phyloP scores from a whole-genome alignment of 2,329 filamentous ascomycete species.

The Sphaceloma murrayae region DNA sequence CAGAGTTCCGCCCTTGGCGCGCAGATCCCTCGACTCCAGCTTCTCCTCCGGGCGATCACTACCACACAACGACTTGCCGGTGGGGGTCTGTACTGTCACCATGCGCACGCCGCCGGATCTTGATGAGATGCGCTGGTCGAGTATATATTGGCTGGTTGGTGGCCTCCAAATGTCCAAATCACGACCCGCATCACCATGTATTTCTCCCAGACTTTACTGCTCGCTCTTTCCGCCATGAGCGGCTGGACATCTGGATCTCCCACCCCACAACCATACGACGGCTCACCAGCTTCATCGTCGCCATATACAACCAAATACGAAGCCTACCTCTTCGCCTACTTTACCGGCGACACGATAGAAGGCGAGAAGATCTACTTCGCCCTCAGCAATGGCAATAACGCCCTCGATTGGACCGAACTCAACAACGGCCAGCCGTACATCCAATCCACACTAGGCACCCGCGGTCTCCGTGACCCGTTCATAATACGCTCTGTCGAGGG shows the following conservation, averaged over 20 bases:
- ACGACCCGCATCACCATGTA: no score
- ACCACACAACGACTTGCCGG: no score
- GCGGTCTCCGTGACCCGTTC: conserved; percentile 45
- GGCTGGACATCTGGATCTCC: neutral
- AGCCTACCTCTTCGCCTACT: conserved; percentile 46
- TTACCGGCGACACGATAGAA: conserved; percentile 36
- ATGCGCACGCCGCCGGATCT: no score
- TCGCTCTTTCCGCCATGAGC: neutral
- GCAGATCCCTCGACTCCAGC: no score
- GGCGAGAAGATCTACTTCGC: conserved; percentile 48
- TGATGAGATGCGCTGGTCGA: no score
- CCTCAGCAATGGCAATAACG: conserved; percentile 45
- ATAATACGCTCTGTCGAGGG: conserved; percentile 44
- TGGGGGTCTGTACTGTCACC: no score
- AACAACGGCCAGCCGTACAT: conserved; percentile 41
- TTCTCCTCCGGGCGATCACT: no score
- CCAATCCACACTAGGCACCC: conserved; percentile 39
- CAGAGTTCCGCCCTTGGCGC: no score
- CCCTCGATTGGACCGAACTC: conserved; percentile 42
- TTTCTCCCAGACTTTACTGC: conserved; percentile 1
- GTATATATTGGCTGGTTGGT: no score
- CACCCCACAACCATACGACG: neutral
- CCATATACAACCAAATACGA: conserved; percentile 17
- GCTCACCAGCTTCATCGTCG: neutral
- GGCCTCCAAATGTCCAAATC: no score